Evolutionary conservation across 2,329 filamentous ascomycete species (phyloP).

Genomic region (Chaetomiaceae sp.): DNA sequence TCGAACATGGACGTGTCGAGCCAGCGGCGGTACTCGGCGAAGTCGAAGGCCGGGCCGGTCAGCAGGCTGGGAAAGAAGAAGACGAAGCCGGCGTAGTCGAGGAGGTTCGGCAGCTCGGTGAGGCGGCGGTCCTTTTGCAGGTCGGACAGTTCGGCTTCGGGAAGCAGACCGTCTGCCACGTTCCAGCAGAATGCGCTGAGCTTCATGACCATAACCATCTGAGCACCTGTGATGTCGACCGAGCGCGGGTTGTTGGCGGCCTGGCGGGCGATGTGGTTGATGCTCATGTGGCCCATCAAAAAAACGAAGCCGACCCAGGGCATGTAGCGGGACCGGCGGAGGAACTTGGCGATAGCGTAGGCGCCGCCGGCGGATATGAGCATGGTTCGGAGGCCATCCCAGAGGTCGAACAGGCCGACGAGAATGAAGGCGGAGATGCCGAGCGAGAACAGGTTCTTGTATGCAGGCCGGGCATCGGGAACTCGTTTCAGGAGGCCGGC

Average conservation of each 20-base stretch:
- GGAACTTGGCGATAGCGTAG: conserved; percentile 77
- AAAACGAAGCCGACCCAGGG: conserved; percentile 95
- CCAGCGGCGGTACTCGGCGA: conserved; percentile 85
- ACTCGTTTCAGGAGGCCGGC: conserved; percentile 85
- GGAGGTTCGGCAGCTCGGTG: conserved; percentile 63
- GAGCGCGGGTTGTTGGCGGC: conserved; percentile 58
- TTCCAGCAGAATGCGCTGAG: conserved; percentile 97
- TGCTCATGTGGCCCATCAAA: conserved; percentile 90
- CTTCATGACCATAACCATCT: conserved; percentile 99
- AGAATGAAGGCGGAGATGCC: conserved; percentile 86
- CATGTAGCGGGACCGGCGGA: conserved; percentile 83
- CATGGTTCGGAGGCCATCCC: conserved; percentile 76
- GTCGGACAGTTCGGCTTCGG: conserved; percentile 75
- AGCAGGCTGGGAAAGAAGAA: conserved; percentile 93
- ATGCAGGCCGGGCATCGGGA: conserved; percentile 75
- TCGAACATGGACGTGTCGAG: conserved; percentile 95
- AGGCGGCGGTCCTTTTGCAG: conserved; percentile 81
- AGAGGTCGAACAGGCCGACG: conserved; percentile 88
- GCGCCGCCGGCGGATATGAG: conserved; percentile 72
- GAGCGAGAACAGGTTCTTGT: conserved; percentile 87
- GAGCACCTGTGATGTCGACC: conserved; percentile 88
- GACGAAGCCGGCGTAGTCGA: conserved; percentile 87
- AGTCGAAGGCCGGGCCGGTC: conserved; percentile 90
- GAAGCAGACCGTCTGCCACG: conserved; percentile 82
- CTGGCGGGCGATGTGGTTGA: conserved; percentile 83